Conservation (phyloP, 2,329 filamentous ascomycete species). For the Monosporascus sp. region DNA sequence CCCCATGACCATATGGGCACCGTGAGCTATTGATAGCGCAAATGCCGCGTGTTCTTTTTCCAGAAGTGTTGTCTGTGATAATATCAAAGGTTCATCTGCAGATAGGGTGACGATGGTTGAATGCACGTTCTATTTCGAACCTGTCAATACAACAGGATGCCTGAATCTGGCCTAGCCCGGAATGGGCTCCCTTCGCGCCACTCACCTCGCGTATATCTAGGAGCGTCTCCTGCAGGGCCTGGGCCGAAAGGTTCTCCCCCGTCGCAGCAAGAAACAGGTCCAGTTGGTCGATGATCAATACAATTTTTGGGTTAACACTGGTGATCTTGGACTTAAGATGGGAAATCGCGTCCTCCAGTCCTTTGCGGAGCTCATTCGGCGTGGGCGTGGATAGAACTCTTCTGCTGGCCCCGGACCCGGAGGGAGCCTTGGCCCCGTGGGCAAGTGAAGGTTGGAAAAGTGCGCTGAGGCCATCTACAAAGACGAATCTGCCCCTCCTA, state of each 20-base stretch:
- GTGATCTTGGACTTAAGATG: constrained; percentile 22
- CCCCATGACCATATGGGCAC: constrained; percentile 65
- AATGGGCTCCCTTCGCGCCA: constrained; percentile 9
- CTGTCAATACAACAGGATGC: constrained; percentile 15
- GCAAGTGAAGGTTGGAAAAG: constrained; percentile 36
- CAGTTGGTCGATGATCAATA: constrained; percentile 62
- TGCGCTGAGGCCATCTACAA: constrained; percentile 67
- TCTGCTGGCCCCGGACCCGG: constrained; percentile 2
- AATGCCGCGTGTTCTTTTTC: constrained; percentile 70
- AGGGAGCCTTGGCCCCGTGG: constrained; percentile 8
- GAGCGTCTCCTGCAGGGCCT: constrained; percentile 50
- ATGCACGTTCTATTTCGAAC: constrained; percentile 48
- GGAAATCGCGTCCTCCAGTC: constrained; percentile 34
- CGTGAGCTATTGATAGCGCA: constrained; percentile 66
- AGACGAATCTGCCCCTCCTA: constrained; percentile 57
- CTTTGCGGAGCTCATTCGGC: constrained; percentile 31
- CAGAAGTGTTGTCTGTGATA: constrained; percentile 54
- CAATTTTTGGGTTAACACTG: constrained; percentile 30
- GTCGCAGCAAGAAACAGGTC: constrained; percentile 60
- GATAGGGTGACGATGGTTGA: constrained; percentile 61
- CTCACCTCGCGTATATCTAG: constrained; percentile 58
- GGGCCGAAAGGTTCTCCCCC: constrained; percentile 36
- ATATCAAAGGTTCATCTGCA: constrained; percentile 69
- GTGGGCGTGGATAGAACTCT: constrained; percentile 25
- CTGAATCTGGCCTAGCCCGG: neutral